Base-by-base conservation (phyloP, 1,284 basidiomycete genomes). In the Ustilago esculenta region DNA sequence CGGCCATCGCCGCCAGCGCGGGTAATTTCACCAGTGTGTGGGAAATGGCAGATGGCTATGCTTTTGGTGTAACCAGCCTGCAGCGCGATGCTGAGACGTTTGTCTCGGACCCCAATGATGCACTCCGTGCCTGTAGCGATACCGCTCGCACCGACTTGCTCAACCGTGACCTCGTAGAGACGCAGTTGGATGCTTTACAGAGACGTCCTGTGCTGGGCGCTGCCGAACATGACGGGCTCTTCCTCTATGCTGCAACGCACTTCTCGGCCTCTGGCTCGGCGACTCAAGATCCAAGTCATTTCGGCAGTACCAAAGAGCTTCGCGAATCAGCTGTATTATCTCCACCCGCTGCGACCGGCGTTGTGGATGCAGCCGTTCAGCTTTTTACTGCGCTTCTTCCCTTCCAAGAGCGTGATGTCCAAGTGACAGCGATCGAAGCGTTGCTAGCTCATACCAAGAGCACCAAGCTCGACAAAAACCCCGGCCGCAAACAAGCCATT, bases 11-110 rank as follows among this genome's bases (percentile, higher is more conserved):
- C 0, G 89, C 91, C 1, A 92, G 91, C 30, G 87, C 92, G 0
- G 94, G 93, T 5, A 86, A 88, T 1, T 95, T 96, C 81, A 89
- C 88, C 4, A 88, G 87, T 12, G 86, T 98, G 7, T 98, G 96
- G 95, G 87, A 90, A 58, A 87, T 88, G 52, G 85, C 87, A 0
- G 95, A 98, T 80, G 92, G 92, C 0, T 95, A 94, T 81, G 94
- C 90, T 0, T 95, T 92, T 83, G 96, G 95, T 3, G 88, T 98
- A 10, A 93, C 92, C 1, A 91, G 88, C 47, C 84, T 90, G 21
- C 73, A 85, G 24, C 63, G 67, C 5, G 84, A 83, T 2, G 79
- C 81, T 6, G 70, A 71, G 42, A 60, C 61, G 8, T 68, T 73
- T 21, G 70, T 67, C 1, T 44, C 82, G 11, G 63, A 72, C 23